Evolutionary conservation across 345 rosid species (phyloP).

Genomic region (Passiflora organensis): DNA sequence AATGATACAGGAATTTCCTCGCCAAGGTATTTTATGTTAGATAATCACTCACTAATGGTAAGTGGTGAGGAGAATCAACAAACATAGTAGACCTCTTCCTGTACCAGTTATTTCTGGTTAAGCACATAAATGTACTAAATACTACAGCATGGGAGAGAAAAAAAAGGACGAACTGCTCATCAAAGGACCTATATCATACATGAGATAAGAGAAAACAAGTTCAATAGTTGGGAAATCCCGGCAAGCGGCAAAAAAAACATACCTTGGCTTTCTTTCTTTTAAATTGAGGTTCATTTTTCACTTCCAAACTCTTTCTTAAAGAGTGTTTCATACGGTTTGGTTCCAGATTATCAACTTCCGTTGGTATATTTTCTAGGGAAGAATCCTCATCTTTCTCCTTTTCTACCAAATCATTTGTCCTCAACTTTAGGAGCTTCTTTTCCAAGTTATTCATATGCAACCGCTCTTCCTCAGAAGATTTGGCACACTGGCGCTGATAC

Average conservation of each 20-base stretch:
- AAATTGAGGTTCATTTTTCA: constrained; percentile 66
- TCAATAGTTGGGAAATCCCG: background rate
- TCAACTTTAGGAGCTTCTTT: constrained; percentile 35
- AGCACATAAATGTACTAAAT: too few relatives aligned
- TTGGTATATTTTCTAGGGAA: constrained; percentile 35
- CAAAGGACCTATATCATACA: background rate
- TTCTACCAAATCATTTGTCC: constrained; percentile 32
- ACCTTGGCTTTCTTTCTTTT: constrained; percentile 86
- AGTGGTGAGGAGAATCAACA: background rate
- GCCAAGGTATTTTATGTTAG: background rate
- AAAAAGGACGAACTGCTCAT: background rate
- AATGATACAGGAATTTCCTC: too few relatives aligned
- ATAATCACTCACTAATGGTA: background rate
- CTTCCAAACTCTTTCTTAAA: constrained; percentile 29
- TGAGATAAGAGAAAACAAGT: background rate
- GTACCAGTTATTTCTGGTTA: background rate
- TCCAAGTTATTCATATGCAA: constrained; percentile 48
- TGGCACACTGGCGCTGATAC: constrained; percentile 56
- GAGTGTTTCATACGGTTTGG: constrained; percentile 19
- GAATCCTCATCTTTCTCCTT: constrained; percentile 18
- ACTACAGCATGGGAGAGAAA: too few relatives aligned
- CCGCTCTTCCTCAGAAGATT: constrained; percentile 55
- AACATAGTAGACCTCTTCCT: background rate
- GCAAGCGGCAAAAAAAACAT: background rate
- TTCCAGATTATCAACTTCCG: constrained; percentile 19